Base-by-base conservation (phyloP, 768 basidiomycete genomes). In the Trametes elegans region DNA sequence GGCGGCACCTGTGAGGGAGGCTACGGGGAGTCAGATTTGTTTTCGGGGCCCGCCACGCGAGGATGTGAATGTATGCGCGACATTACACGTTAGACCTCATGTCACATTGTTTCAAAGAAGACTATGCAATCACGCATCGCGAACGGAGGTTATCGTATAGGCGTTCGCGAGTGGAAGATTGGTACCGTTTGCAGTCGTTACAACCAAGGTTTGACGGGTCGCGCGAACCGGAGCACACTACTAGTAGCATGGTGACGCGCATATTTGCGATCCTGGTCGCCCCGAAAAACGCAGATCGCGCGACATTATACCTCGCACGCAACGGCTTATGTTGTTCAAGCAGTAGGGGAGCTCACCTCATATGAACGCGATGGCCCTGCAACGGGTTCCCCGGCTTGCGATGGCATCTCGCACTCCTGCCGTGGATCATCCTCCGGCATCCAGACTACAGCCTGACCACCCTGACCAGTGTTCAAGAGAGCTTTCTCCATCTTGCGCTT, bases 401-500 rank as follows among this genome's bases (percentile, higher is more conserved):
- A 13, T 26, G 51, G 32, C 16, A 19, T 16, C 29, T 45, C 47
- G 35, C 41, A 48, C 53, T 59, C 54, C 23, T 55, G 52, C 18
- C 60, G 53, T 5, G 49, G 43, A 24, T 47, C 59, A 36, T 67
- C 61, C 13, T 60, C 62, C 1, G 67, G 65, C 58, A 67, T 63
- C 68, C 68, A 70, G 3, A 57, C 65, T 9, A 67, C 63, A 10
- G 56, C 35, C 27, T 61, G 64, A 28, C 58, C 62, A 27, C 54
- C 46, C 44, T 62, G 60, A 5, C 43, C 40, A 14, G 51, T 57
- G 51, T 50, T 65, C 53, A 66, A 32, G 6, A 74, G 71, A 0
- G 73, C 74, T 64, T 81, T 82, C 64, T 83, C 80, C 58, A 72
- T 59, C 64, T 81, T 82, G 53, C 79, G 67, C 51, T 75, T 73